phyloP scores from a whole-genome alignment of 2,329 filamentous ascomycete species.

The Calonectria honghensis region DNA sequence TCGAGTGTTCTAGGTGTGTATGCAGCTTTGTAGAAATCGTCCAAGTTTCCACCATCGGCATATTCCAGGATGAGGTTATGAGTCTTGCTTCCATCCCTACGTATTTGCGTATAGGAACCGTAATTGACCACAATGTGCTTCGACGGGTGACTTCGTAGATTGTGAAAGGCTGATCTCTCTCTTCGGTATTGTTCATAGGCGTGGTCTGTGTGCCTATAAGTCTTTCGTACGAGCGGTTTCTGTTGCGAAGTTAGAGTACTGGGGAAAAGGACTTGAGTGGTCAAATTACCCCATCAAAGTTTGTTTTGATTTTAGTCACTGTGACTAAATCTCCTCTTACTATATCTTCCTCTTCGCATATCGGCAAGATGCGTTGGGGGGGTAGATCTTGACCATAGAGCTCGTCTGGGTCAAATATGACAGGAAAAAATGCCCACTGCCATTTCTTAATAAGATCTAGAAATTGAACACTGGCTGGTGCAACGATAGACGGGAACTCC shows the following conservation, averaged over 20 bases:
- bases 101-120: neutral
- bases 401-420: neutral
- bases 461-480: neutral
- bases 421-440: neutral
- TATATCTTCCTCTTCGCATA: neutral
- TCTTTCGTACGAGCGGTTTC: neutral
- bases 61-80: neutral
- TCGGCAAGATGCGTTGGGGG: neutral
- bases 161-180: neutral
- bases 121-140: neutral
- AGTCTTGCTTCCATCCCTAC: neutral
- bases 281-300: neutral
- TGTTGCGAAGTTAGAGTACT: neutral
- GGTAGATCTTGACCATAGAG: neutral
- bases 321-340: neutral
- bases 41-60: neutral
- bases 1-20: neutral
- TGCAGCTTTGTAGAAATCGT: neutral
- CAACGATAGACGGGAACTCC: neutral
- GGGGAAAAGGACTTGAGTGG: neutral
- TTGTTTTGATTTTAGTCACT: neutral
- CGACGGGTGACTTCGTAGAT: neutral
- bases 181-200: neutral
- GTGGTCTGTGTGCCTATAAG: neutral
- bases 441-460: neutral